Conservation (phyloP, 2,329 filamentous ascomycete genomes). For the Zymoseptoria crescenta region DNA sequence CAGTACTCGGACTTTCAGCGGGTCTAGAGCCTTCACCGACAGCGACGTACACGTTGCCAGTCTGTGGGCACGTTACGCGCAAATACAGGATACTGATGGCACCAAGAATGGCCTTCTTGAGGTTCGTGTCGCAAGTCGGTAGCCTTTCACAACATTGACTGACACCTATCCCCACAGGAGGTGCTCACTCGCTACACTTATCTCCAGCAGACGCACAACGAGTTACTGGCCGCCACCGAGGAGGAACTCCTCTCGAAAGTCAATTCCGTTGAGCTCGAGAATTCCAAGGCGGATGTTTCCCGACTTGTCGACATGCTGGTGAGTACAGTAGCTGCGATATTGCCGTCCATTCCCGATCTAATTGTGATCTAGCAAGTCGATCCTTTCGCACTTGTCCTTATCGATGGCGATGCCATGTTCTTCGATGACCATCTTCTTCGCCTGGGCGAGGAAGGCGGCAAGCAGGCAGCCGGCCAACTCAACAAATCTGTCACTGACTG, state of each 20-base stretch:
- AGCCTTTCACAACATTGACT: neutral
- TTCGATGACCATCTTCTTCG: constrained; percentile 24
- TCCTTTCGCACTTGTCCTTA: constrained; percentile 52
- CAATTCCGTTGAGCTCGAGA: constrained; percentile 3
- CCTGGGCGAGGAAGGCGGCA: constrained; percentile 45
- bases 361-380: constrained; percentile 37
- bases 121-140: constrained; percentile 5
- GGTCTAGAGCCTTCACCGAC: neutral
- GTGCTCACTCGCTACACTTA: constrained; percentile 35
- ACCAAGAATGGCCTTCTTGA: constrained; percentile 30
- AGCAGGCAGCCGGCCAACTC: constrained; percentile 46
- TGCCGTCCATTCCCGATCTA: neutral
- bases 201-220: constrained; percentile 27
- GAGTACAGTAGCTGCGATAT: neutral
- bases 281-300: constrained; percentile 7
- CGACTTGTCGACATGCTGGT: constrained; percentile 23
- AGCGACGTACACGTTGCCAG: constrained; percentile 1
- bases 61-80: constrained; percentile 28
- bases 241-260: constrained; percentile 19
- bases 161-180: constrained; percentile 25
- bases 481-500: constrained; percentile 42
- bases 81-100: constrained; percentile 25
- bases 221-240: constrained; percentile 14
- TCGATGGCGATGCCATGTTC: constrained; percentile 55
- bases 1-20: constrained; percentile 5